phyloP scores from a whole-genome alignment of 352 stramenopile species.

The Phytophthora citricola region DNA sequence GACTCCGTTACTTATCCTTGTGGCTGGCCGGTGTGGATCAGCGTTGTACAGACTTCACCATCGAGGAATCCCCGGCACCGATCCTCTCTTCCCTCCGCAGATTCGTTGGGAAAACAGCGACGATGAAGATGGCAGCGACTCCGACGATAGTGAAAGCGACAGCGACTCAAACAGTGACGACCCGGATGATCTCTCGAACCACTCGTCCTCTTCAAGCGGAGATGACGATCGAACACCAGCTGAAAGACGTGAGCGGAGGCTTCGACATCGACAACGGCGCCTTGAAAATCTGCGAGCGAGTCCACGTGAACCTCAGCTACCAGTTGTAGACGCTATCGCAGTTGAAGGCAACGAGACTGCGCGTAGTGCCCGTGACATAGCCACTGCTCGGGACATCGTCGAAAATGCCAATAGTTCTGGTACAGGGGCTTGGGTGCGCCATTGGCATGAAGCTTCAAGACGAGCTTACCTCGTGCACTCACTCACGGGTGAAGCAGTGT shows the following conservation, averaged over 20 bases:
- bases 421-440: constrained; percentile 61
- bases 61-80: constrained; percentile 59
- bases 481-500: constrained; percentile 69
- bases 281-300: constrained; percentile 23
- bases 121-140: constrained; percentile 44
- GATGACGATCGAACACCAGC: constrained; percentile 31
- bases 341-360: constrained; percentile 28
- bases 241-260: constrained; percentile 28
- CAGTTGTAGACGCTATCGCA: constrained; percentile 38
- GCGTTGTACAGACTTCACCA: constrained; percentile 64
- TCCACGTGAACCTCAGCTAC: constrained; percentile 24
- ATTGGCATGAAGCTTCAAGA: constrained; percentile 59
- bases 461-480: constrained; percentile 76
- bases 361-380: constrained; percentile 29
- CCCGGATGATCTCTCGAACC: constrained; percentile 21
- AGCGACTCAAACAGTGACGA: constrained; percentile 19
- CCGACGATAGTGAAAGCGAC: constrained; percentile 24
- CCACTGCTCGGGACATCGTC: constrained; percentile 29
- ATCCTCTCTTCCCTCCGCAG: constrained; percentile 73
- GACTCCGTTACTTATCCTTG: constrained; percentile 69
- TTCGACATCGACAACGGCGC: constrained; percentile 28
- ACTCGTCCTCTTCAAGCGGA: constrained; percentile 42
- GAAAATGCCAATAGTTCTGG: constrained; percentile 17
- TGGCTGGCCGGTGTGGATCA: constrained; percentile 61
- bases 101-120: constrained; percentile 62